Percentiles rank a stretch among this genome's conserved stretches.
phyloP scores from a whole-genome alignment of 257 asterid species.

The Nicotiana noctiflora region DNA sequence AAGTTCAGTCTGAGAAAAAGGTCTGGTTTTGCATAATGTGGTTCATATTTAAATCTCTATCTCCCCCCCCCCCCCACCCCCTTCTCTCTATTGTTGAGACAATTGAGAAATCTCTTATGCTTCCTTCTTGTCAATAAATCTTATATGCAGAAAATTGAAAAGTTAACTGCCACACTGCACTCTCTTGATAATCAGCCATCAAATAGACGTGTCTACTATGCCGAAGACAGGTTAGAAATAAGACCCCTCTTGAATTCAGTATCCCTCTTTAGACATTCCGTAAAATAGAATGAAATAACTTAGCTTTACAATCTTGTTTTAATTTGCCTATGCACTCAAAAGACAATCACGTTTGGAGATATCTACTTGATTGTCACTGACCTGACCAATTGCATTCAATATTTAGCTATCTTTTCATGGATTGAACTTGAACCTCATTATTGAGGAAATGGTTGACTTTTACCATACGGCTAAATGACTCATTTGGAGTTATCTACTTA shows the following conservation, averaged over 20 bases:
- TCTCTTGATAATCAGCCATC: slow-evolving; percentile 44
- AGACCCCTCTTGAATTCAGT: background rate
- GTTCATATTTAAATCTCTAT: no score
- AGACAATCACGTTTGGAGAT: background rate
- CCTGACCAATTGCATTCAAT: background rate
- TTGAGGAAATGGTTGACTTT: background rate
- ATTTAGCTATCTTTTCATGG: background rate
- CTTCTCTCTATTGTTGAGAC: background rate
- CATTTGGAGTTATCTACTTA: background rate
- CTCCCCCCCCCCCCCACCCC: background rate
- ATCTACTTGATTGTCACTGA: background rate
- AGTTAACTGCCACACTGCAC: slow-evolving; percentile 44
- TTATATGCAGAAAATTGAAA: slow-evolving; percentile 70
- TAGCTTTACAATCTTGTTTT: background rate
- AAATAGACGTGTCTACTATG: slow-evolving; percentile 56
- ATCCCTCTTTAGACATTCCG: background rate
- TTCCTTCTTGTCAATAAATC: background rate
- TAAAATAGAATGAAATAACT: background rate
- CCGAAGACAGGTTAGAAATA: slow-evolving; percentile 58
- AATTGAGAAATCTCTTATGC: background rate
- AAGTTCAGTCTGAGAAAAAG: slow-evolving; percentile 78
- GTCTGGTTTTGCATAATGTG: slow-evolving; percentile 15
- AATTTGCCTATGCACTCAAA: background rate
- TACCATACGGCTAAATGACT: background rate
- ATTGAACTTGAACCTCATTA: background rate